Evolutionary conservation across 805 yeast species (phyloP), one percentile per base, ranked within the genome.

Genomic region (Blastobotrys muscicola): DNA sequence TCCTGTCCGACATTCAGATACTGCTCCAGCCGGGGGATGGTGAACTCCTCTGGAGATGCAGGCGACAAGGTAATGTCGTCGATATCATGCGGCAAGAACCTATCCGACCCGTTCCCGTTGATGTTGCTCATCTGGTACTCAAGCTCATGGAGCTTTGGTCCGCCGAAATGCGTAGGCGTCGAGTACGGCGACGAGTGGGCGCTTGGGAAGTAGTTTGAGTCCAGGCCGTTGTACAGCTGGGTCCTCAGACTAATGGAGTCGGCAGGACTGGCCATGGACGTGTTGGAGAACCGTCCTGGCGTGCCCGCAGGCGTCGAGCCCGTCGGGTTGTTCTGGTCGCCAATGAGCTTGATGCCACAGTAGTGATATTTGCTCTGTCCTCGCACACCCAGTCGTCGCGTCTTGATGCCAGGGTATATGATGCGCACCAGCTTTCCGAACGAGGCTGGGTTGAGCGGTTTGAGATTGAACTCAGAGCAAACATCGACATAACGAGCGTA

Each of bases 341-440:
- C 70, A 7, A 68, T 54, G 48, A 67, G 62, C 50, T 70, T 72
- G 42, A 87, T 69, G 2, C 94, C 94, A 61, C 90, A 82, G 56
- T 85, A 86, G 59, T 85, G 94, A 61, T 87, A 87, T 57, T 82
- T 82, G 14, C 90, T 78, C 55, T 80, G 82, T 2, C 89, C 89
- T 40, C 94, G 69, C 59, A 80, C 76, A 1, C 96, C 96, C 42
- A 86, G 66, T 43, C 96, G 70, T 50, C 94, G 72, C 0, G 92
- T 82, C 29, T 78, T 76, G 48, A 85, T 66, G 43, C 68, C 67
- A 0, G 94, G 92, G 53, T 73, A 82, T 3, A 76, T 61, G 3
- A 79, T 66, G 45, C 80, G 69, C 13, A 84, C 85, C 36, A 82
- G 64, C 54, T 81, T 83, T 3, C 94, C 95, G 55, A 85, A 75